A percentile compares a stretch with the other conserved stretches of the same genome.
Conservation (phyloP, 225 moss, liverwort and hornwort genomes). For the Thuidium tamariscinum region DNA sequence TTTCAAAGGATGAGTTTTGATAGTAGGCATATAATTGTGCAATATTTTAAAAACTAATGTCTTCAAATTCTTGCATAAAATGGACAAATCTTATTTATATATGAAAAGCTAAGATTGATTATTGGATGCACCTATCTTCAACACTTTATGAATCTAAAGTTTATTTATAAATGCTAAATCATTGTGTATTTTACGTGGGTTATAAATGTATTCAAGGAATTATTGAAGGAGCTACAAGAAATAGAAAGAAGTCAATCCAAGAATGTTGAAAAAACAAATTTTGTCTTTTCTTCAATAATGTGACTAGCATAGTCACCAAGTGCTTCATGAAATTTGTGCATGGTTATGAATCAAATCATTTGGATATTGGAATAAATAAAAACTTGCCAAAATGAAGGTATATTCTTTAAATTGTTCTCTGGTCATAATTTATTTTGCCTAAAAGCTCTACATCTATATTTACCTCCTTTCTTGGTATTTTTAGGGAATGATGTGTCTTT, state of each 20-base stretch:
- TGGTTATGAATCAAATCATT: background rate
- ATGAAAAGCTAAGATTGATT: background rate
- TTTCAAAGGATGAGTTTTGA: background rate
- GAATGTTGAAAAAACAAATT: background rate
- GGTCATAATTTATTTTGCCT: background rate
- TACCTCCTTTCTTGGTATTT: rapidly evolving
- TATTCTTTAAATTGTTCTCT: background rate
- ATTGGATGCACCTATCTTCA: background rate
- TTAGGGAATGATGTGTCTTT: rapidly evolving
- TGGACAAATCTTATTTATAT: background rate
- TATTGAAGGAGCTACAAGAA: background rate
- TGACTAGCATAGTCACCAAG: background rate
- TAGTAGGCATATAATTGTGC: background rate
- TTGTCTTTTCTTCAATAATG: background rate
- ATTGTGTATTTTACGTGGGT: rapidly evolving
- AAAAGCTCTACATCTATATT: background rate
- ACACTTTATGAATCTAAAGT: background rate
- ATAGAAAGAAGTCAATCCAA: background rate
- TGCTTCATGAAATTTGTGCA: background rate
- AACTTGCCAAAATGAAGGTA: background rate
- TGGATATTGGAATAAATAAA: background rate
- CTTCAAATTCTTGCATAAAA: background rate
- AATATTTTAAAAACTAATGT: too few relatives aligned
- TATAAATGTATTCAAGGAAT: background rate
- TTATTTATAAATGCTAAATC: background rate